Conservation (phyloP, 257 asterid genomes). For the Nicotiana knightiana region DNA sequence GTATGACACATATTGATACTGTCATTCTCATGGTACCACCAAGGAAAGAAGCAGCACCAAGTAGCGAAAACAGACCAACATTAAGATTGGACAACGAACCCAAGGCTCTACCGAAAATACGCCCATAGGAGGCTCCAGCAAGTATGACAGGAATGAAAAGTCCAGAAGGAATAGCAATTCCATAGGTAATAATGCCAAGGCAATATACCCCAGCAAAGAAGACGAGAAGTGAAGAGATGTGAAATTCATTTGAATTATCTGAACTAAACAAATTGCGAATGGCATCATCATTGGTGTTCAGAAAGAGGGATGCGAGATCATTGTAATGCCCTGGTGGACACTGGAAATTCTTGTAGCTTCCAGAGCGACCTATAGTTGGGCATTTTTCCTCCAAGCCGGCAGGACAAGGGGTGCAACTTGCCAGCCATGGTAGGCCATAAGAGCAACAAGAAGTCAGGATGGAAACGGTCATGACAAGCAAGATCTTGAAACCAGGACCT, state of each 20-base stretch:
- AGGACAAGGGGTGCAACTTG: slow-evolving; percentile 78
- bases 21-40: slow-evolving; percentile 99
- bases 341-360: slow-evolving; percentile 79
- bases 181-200: slow-evolving; percentile 83
- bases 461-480: slow-evolving; percentile 64
- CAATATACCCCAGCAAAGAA: slow-evolving; percentile 55
- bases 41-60: slow-evolving; percentile 96
- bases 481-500: slow-evolving; percentile 64
- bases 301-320: slow-evolving; percentile 87
- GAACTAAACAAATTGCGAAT: slow-evolving; percentile 78
- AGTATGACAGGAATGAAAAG: slow-evolving; percentile 97
- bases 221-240: slow-evolving; percentile 46
- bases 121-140: slow-evolving; percentile 97
- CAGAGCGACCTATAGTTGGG: slow-evolving; percentile 71
- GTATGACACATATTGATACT: slow-evolving; percentile 86
- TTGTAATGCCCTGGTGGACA: slow-evolving; percentile 74
- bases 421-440: slow-evolving; percentile 84
- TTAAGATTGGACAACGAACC: slow-evolving; percentile 62
- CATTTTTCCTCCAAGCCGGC: slow-evolving; percentile 40
- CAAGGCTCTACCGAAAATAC: slow-evolving; percentile 61
- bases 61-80: slow-evolving; percentile 71
- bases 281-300: slow-evolving; percentile 91
- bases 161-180: slow-evolving; percentile 95
- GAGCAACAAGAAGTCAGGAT: slow-evolving; percentile 80
- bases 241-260: slow-evolving; percentile 42